These are phyloP conservation scores for Exophiala sideris DNA, from an alignment of 2,329 filamentous ascomycete species.

Conservation along the genomic window DNA sequence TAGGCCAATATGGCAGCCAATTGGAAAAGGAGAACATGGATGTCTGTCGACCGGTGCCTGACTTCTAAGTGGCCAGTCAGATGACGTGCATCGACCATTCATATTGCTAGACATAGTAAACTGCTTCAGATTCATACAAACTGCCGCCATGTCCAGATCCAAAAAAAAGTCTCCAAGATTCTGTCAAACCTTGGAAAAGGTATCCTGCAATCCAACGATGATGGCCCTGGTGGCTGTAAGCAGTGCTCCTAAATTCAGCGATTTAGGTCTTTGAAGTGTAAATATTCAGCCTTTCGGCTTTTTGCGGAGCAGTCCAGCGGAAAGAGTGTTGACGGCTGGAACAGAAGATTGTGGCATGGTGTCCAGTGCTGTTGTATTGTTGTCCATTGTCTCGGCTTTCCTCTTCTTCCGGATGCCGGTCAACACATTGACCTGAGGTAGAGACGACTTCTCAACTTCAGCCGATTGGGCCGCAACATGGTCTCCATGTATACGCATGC, in stretches of 20 bases:
- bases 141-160: too few relatives aligned
- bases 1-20: slow-evolving; percentile 4
- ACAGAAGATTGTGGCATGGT: not conserved
- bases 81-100: not conserved
- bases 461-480: slow-evolving; percentile 1
- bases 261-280: not conserved
- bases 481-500: slow-evolving; percentile 12
- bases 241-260: not conserved
- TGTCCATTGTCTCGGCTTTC: slow-evolving; percentile 17
- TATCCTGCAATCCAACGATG: not conserved
- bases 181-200: not conserved
- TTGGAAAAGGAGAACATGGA: not conserved
- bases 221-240: not conserved
- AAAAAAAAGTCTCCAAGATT: too few relatives aligned
- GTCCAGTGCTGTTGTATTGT: not conserved
- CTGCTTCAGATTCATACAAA: too few relatives aligned
- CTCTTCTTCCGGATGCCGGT: slow-evolving; percentile 26
- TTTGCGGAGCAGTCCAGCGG: slow-evolving; percentile 24
- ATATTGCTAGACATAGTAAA: not conserved
- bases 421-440: slow-evolving; percentile 21
- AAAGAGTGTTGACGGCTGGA: slow-evolving; percentile 8
- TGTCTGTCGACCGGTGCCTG: too few relatives aligned
- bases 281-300: slow-evolving; percentile 22
- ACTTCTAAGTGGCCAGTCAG: too few relatives aligned
- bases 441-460: not conserved